These are phyloP conservation scores for Mycena sp. DNA, from an alignment of 1,284 basidiomycete genomes.

Conservation along the genomic window DNA sequence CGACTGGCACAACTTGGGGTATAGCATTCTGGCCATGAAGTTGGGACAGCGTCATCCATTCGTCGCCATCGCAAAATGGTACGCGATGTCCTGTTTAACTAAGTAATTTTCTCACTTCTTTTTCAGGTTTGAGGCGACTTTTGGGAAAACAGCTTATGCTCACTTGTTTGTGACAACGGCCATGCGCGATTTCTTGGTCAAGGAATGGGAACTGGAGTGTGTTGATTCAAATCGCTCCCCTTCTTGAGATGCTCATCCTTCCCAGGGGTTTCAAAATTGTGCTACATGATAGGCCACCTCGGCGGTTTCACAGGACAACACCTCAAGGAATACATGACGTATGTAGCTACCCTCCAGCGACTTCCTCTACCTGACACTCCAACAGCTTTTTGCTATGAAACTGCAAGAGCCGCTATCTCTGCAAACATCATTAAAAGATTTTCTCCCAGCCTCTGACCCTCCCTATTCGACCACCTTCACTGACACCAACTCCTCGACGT, in stretches of 20 bases:
- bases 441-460: slow-evolving; percentile 51
- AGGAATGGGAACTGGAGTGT: slow-evolving; percentile 83
- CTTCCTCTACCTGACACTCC: slow-evolving; percentile 27
- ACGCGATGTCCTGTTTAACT: slow-evolving; percentile 16
- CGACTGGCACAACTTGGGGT: slow-evolving; percentile 99
- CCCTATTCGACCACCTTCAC: slow-evolving; percentile 78
- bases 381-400: slow-evolving; percentile 63
- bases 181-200: slow-evolving; percentile 78
- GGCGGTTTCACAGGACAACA: slow-evolving; percentile 78
- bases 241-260: slow-evolving; percentile 12
- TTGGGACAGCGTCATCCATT: slow-evolving; percentile 69
- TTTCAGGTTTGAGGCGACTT: slow-evolving; percentile 81
- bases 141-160: slow-evolving; percentile 84
- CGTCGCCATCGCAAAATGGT: slow-evolving; percentile 83
- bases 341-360: slow-evolving; percentile 52
- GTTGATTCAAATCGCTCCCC: slow-evolving; percentile 42
- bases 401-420: slow-evolving; percentile 49
- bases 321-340: slow-evolving; percentile 81
- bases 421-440: slow-evolving; percentile 42
- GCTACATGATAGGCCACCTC: slow-evolving; percentile 89
- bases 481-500: slow-evolving; percentile 36
- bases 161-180: slow-evolving; percentile 96
- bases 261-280: slow-evolving; percentile 81
- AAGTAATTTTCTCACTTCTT: slow-evolving; percentile 15
- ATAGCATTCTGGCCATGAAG: slow-evolving; percentile 86